Evolutionary conservation across 2,329 filamentous ascomycete species (phyloP).

Genomic region (Raffaelea ambrosiae): DNA sequence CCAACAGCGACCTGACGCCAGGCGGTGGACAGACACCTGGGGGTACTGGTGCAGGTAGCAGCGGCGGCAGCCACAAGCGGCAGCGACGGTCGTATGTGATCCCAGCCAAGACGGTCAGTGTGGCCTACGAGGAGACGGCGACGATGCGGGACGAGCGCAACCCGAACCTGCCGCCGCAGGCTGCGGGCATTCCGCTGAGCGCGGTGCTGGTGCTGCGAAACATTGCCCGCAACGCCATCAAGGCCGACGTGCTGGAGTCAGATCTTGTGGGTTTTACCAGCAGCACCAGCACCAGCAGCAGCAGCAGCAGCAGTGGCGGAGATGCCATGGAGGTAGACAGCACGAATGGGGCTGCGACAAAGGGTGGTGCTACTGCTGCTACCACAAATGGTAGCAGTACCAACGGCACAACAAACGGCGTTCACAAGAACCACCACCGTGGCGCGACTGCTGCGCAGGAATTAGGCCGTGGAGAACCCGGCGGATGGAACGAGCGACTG

Average conservation of each 20-base stretch:
- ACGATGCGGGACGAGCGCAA: conserved; percentile 49
- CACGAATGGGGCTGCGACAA: conserved; percentile 1
- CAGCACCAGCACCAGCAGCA: neutral
- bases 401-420: too few species aligned
- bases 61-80: conserved; percentile 18
- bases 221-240: conserved; percentile 59
- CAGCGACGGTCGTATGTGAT: conserved; percentile 39
- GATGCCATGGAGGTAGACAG: conserved; percentile 7
- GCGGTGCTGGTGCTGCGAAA: conserved; percentile 72
- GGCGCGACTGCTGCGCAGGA: conserved; percentile 13
- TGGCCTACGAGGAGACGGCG: conserved; percentile 48
- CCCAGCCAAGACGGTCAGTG: conserved; percentile 45
- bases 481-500: conserved; percentile 58
- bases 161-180: conserved; percentile 49
- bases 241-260: conserved; percentile 41
- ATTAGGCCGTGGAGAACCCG: conserved; percentile 32
- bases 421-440: neutral
- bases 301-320: conserved; percentile 22
- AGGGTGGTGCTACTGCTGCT: neutral
- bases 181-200: conserved; percentile 70
- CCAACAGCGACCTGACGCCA: conserved; percentile 17
- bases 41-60: conserved; percentile 1
- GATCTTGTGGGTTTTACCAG: neutral
- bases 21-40: conserved; percentile 1
- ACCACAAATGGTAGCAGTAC: too few species aligned